phyloP scores from a whole-genome alignment of 352 stramenopile genomes.

The Pythium sp. region DNA sequence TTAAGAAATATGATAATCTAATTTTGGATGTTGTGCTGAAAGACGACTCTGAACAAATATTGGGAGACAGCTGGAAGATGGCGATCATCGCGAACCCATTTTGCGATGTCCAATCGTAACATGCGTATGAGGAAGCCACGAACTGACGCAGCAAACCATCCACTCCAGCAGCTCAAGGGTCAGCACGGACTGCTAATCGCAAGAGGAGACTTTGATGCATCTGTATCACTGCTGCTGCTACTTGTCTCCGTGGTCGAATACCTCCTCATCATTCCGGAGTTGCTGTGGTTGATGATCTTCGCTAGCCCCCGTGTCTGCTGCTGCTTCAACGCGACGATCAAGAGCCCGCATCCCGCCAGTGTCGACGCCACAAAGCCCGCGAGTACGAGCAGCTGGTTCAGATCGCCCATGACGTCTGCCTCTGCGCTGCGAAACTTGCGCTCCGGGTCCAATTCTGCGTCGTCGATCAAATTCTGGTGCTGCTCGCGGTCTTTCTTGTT shows the following conservation, averaged over 20 bases:
- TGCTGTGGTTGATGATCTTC: not conserved
- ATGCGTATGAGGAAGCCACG: not conserved
- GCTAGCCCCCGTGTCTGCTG: not conserved
- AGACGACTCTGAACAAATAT: not conserved
- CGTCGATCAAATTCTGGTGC: not conserved
- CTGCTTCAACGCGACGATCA: conserved; percentile 2
- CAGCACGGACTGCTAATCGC: not conserved
- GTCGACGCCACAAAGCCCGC: not conserved
- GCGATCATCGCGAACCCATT: not conserved
- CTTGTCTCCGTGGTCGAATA: not conserved
- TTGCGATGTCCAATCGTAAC: not conserved
- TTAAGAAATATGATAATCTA: not conserved
- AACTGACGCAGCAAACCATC: not conserved
- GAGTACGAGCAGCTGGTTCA: conserved; percentile 9
- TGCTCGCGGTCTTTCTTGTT: not conserved
- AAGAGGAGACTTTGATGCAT: not conserved
- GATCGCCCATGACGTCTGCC: conserved; percentile 8
- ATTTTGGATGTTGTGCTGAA: not conserved
- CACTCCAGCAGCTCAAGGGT: not conserved
- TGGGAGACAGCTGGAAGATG: not conserved
- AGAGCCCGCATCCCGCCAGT: not conserved
- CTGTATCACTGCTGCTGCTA: not conserved
- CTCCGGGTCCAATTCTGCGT: conserved; percentile 1
- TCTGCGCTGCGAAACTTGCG: conserved; percentile 2
- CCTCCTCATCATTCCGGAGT: not conserved